Conservation (phyloP, 2,329 filamentous ascomycete genomes). For the Aspergillus vadensis region DNA sequence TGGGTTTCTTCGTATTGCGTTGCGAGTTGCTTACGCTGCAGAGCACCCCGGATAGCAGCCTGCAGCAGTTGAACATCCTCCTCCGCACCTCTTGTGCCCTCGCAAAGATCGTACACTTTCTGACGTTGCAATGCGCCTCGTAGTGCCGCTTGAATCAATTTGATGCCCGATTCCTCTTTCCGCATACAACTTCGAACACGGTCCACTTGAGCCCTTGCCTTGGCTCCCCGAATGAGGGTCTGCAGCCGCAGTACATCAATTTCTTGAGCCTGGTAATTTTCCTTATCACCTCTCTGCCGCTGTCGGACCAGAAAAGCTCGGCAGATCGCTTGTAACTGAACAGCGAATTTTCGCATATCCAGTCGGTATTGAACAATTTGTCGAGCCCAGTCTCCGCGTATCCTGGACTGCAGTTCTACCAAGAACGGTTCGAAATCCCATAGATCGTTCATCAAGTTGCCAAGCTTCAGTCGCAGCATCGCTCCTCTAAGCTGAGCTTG, state of each 20-base stretch:
- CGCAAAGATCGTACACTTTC: constrained; percentile 55
- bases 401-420: constrained; percentile 78
- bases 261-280: constrained; percentile 74
- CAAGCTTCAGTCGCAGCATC: constrained; percentile 72
- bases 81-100: constrained; percentile 64
- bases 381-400: constrained; percentile 83
- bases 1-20: background rate
- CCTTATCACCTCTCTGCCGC: constrained; percentile 61
- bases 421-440: constrained; percentile 83
- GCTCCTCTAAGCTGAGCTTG: constrained; percentile 87
- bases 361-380: constrained; percentile 81
- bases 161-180: constrained; percentile 47
- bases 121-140: constrained; percentile 49
- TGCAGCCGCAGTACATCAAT: constrained; percentile 76
- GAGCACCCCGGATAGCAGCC: constrained; percentile 61
- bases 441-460: constrained; percentile 79
- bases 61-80: constrained; percentile 60
- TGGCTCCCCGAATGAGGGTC: constrained; percentile 68
- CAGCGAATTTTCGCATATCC: constrained; percentile 78
- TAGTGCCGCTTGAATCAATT: constrained; percentile 59
- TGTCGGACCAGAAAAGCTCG: constrained; percentile 75
- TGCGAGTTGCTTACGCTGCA: constrained; percentile 4
- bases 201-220: constrained; percentile 46
- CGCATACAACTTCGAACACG: constrained; percentile 43
- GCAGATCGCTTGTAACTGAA: constrained; percentile 74